Base-by-base conservation (phyloP, 2,329 filamentous ascomycete species). In the Nemania diffusa region DNA sequence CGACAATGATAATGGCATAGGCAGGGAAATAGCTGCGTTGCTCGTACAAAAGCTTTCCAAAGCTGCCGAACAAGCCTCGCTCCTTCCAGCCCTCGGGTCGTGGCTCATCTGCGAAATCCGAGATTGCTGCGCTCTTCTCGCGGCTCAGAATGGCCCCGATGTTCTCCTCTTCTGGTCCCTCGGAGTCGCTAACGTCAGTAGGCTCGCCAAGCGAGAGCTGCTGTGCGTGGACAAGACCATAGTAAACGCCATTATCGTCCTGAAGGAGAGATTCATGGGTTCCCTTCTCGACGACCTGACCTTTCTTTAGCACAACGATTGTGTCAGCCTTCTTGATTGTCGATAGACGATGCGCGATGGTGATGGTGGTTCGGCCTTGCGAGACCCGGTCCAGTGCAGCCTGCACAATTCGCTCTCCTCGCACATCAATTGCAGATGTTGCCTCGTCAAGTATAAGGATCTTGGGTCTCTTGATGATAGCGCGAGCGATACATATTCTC, bases 381-480 rank as follows among this genome's bases (percentile, higher is more conserved):
- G 90, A 89, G 2, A 91, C 85, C 42, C 84, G 82, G 69, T 90
- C 85, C 15, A 91, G 81, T 0, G 90, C 85, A 48, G 86, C 84
- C 73, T 92, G 90, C 1, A 92, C 90, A 53, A 89, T 85, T 9
- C 83, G 79, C 68, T 88, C 85, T 17, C 84, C 82, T 2, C 84
- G 81, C 2, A 85, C 83, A 51, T 87, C 84, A 57, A 87, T 85
- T 15, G 91, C 89, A 64, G 88, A 91, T 0, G 91, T 94, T 0
- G 92, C 92, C 78, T 95, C 91, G 73, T 96, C 91, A 7, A 96
- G 82, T 40, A 94, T 89, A 2, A 93, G 82, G 46, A 93, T 92
- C 15, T 85, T 84, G 0, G 92, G 92, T 67, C 90, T 84, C 65
- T 90, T 88, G 53, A 94, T 85, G 67, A 95, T 92, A 44, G 89